A percentile compares a stretch with the other conserved stretches of the same genome.
Evolutionary conservation across 1,139 yeast genomes (phyloP).

Genomic region (Pichia sp.): DNA sequence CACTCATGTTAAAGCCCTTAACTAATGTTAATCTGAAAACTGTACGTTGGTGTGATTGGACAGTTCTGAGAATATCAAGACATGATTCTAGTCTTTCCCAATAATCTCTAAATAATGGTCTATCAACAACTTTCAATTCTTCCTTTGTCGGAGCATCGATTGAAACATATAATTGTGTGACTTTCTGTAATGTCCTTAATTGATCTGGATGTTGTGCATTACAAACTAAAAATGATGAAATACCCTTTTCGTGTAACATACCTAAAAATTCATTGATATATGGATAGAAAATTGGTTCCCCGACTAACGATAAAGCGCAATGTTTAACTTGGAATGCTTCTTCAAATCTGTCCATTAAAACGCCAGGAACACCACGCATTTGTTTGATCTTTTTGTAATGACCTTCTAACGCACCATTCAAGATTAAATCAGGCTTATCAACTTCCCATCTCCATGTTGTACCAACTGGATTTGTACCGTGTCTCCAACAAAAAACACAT

Average conservation of each 20-base stretch:
- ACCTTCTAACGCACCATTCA: constrained; percentile 81
- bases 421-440: constrained; percentile 77
- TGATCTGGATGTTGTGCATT: constrained; percentile 95
- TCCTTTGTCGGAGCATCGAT: constrained; percentile 86
- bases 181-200: constrained; percentile 58
- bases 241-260: constrained; percentile 69
- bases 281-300: constrained; percentile 92
- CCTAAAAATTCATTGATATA: constrained; percentile 78
- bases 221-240: constrained; percentile 84
- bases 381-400: constrained; percentile 90
- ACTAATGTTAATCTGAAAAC: constrained; percentile 87
- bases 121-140: constrained; percentile 74
- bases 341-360: constrained; percentile 79
- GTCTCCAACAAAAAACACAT: constrained; percentile 97
- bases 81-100: constrained; percentile 86
- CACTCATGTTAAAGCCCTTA: constrained; percentile 80
- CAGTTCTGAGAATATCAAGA: constrained; percentile 67
- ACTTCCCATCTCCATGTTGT: constrained; percentile 96
- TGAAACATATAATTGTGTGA: constrained; percentile 85
- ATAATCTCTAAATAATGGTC: constrained; percentile 84
- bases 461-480: constrained; percentile 95
- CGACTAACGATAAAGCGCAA: constrained; percentile 87
- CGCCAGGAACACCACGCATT: constrained; percentile 94
- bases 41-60: constrained; percentile 76
- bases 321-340: constrained; percentile 87